phyloP scores from a whole-genome alignment of 2,329 filamentous ascomycete genomes.

The Ascochyta koolunga region DNA sequence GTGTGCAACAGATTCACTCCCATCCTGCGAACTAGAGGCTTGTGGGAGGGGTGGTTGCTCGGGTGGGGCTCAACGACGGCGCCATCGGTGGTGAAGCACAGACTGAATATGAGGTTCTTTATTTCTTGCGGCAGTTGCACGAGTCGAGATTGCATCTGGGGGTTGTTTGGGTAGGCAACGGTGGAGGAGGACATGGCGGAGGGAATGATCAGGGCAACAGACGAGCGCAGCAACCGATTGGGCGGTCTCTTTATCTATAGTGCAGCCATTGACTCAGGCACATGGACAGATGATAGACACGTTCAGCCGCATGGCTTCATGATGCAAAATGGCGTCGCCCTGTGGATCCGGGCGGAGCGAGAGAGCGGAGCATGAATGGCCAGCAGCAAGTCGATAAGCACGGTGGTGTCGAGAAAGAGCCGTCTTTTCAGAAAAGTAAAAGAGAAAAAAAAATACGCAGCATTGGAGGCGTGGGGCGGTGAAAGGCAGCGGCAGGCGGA shows the following conservation, averaged over 20 bases:
- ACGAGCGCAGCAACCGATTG: neutral
- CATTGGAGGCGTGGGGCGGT: constrained; percentile 6
- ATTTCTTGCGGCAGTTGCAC: constrained; percentile 43
- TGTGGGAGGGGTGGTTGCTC: neutral
- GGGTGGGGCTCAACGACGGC: constrained; percentile 35
- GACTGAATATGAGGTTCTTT: constrained; percentile 41
- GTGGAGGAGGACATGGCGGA: constrained; percentile 14
- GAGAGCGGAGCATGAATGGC: constrained; percentile 2
- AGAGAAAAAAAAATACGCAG: constrained; percentile 6
- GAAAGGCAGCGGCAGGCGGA: constrained; percentile 5
- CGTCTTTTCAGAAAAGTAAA: neutral
- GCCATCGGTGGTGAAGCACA: constrained; percentile 32
- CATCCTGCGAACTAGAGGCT: constrained; percentile 11
- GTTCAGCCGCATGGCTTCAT: constrained; percentile 6
- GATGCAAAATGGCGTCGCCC: constrained; percentile 11
- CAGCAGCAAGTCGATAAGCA: neutral
- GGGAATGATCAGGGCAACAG: neutral
- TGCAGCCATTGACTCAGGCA: constrained; percentile 6
- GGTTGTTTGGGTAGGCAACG: constrained; percentile 24
- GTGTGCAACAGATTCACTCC: constrained; percentile 43
- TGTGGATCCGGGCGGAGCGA: neutral
- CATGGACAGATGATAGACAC: constrained; percentile 4
- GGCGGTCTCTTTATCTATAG: constrained; percentile 7
- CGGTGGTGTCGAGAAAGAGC: neutral
- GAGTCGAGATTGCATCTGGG: constrained; percentile 41